phyloP scores from a whole-genome alignment of 148 eudicot species.

The Fagopyrum homotropicum region DNA sequence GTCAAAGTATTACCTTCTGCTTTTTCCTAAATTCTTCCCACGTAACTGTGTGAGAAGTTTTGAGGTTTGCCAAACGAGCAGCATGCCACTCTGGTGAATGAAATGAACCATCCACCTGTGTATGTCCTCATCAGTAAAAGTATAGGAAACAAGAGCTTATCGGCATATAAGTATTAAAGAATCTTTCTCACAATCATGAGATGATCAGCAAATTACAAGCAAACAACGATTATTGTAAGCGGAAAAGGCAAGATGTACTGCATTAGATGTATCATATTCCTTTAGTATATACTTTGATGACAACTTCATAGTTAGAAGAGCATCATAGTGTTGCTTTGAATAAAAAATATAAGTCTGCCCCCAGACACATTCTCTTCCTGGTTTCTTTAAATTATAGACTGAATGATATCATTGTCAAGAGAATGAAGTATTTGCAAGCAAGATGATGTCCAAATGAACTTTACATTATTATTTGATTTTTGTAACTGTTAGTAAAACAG shows the following conservation, averaged over 20 bases:
- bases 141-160: conserved; percentile 20
- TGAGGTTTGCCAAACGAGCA: conserved; percentile 97
- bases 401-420: not conserved
- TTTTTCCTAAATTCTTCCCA: conserved; percentile 97
- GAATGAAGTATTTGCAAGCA: not conserved
- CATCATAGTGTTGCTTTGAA: not conserved
- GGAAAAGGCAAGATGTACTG: not conserved
- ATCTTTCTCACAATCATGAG: not conserved
- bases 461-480: not conserved
- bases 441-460: not conserved
- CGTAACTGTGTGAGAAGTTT: conserved; percentile 89
- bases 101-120: conserved; percentile 99
- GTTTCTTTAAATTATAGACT: not conserved
- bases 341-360: not conserved
- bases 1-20: conserved; percentile 70
- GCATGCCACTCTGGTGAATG: conserved; percentile 99
- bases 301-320: not conserved
- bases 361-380: not conserved
- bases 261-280: not conserved
- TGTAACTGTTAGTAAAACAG: not conserved
- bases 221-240: not conserved
- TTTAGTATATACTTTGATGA: not conserved
- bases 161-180: not conserved
- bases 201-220: not conserved
- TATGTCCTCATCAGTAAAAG: conserved; percentile 72